These are phyloP conservation scores for Clonostachys sp. DNA, from an alignment of 2,329 filamentous ascomycete species.

Conservation along the genomic window DNA sequence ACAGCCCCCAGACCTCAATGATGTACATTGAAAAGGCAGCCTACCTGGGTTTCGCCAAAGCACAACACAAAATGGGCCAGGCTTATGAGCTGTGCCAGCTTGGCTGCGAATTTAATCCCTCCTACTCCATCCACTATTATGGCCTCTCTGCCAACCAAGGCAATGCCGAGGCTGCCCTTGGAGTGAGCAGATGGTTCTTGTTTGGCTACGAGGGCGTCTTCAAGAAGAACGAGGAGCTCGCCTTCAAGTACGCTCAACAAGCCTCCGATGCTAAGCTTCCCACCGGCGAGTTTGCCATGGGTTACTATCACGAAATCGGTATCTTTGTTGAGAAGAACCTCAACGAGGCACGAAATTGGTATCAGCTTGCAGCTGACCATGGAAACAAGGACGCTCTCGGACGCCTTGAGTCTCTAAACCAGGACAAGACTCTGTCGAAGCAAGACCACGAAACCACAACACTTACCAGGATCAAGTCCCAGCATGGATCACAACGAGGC, in stretches of 20 bases:
- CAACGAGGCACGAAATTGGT: slow-evolving; percentile 81
- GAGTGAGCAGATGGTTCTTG: slow-evolving; percentile 97
- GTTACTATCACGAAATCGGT: slow-evolving; percentile 96
- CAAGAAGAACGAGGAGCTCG: slow-evolving; percentile 90
- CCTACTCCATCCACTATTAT: slow-evolving; percentile 92
- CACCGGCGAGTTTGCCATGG: slow-evolving; percentile 93
- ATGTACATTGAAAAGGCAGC: slow-evolving; percentile 95
- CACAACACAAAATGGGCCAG: slow-evolving; percentile 94
- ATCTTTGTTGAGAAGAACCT: slow-evolving; percentile 85
- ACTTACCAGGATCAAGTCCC: slow-evolving; percentile 79
- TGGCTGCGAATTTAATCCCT: slow-evolving; percentile 90
- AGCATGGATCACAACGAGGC: slow-evolving; percentile 65
- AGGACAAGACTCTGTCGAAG: slow-evolving; percentile 80
- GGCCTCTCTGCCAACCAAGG: slow-evolving; percentile 88
- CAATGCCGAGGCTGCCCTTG: slow-evolving; percentile 88
- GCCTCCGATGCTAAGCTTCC: slow-evolving; percentile 77
- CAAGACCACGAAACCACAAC: slow-evolving; percentile 91
- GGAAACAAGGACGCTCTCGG: slow-evolving; percentile 85
- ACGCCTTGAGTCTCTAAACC: slow-evolving; percentile 78
- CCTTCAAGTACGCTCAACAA: slow-evolving; percentile 84
- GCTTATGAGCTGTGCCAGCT: slow-evolving; percentile 93
- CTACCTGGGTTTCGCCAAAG: slow-evolving; percentile 92
- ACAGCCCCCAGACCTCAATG: slow-evolving; percentile 68
- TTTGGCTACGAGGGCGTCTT: slow-evolving; percentile 92
- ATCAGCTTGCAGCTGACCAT: slow-evolving; percentile 80